Base-by-base conservation (phyloP, 2,329 filamentous ascomycete genomes). In the Aspergillus jensenii region DNA sequence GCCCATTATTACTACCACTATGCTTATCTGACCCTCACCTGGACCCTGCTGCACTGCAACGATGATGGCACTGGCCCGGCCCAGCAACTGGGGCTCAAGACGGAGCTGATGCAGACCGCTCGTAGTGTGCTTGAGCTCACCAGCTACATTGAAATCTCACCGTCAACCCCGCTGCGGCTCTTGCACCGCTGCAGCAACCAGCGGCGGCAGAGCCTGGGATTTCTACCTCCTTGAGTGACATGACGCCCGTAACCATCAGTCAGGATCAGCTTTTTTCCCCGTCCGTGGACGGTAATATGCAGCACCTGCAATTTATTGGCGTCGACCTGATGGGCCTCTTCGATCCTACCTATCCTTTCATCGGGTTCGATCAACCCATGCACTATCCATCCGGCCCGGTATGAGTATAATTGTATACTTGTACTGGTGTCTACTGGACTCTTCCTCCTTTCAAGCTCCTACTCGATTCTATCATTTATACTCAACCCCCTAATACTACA, bases 61-160 rank as follows among this genome's bases (percentile, higher is more conserved):
- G 31, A 39, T 19, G 50, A 48, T 14, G 35, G 45, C 1, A 21
- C 44, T 6, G 35, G 21, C 9, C 23, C 14, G 2, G 19, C 4
- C 51, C 54, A 12, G 37, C 25, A 50, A 12, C 37, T 44, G 5
- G 23, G 45, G 2, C 12, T 58, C n/a, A 59, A 73, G 65, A 62
- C 57, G 55, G 47, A 62, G 31, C 58, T 76, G 14, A 71, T 76
- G 66, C 61, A 68, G 40, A 64, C 71, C 6, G 72, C 75, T 7
- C 62, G 73, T 7, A 60, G 60, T 0, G 65, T 76, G 2, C 64
- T 76, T 11, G 73, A 76, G 41, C 55, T 76, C n/a, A 71, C 68
- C 1, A 62, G 57, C 31, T 67, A 67, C 46, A 71, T 77, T 43
- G 73, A 77, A 39, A 58, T 70, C 0, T 67, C 70, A 37, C 64